Evolutionary conservation across 2,329 filamentous ascomycete species (phyloP), one percentile per base, ranked within the genome.

Genomic region (Tolypocladium cylindrosporum): DNA sequence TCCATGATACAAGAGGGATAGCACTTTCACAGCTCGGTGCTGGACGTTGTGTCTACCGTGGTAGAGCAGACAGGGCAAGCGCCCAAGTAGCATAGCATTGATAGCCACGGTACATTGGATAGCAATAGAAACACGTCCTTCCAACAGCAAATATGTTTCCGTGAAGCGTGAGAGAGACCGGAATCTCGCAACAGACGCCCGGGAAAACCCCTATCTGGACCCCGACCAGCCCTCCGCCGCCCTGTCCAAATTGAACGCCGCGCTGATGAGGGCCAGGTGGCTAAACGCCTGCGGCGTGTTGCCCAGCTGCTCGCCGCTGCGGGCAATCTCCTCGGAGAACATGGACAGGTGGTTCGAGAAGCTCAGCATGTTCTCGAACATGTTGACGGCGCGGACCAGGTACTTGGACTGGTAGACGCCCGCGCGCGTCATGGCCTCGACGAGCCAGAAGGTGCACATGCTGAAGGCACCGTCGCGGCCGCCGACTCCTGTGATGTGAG

Each of bases 401-500:
- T 89, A 88, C 61, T 82, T 85, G n/a, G 76, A 75, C 62, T 89
- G 84, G 68, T 88, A 87, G 54, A 78, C 74, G 63, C 80, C 75
- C 62, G 87, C 87, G 39, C 88, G 79, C 37, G 87, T 89, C 72
- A 91, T 79, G 31, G 88, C 87, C 71, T 91, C 89, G 14, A 91
- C 87, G 0, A 91, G 81, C 89, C 89, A 91, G 69, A 91, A 91
- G 0, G 88, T 91, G 67, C 88, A 90, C 87, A 91, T 91, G 66
- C 81, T 85, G 68, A 91, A 91, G 24, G 88, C 87, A 27, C 89
- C 89, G 71, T 91, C 88, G 55, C 81, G 78, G 21, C 88, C 88
- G 42, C 87, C 87, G 10, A 91, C 86, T 37, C 87, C 86, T 88
- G 62, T 48, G 2, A 40, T 14, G 24, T 50, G 31, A 3, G 19